Evolutionary conservation across 352 stramenopile species (phyloP), one percentile per base, ranked within the genome.

Genomic region (Saprolegnia parasitica): DNA sequence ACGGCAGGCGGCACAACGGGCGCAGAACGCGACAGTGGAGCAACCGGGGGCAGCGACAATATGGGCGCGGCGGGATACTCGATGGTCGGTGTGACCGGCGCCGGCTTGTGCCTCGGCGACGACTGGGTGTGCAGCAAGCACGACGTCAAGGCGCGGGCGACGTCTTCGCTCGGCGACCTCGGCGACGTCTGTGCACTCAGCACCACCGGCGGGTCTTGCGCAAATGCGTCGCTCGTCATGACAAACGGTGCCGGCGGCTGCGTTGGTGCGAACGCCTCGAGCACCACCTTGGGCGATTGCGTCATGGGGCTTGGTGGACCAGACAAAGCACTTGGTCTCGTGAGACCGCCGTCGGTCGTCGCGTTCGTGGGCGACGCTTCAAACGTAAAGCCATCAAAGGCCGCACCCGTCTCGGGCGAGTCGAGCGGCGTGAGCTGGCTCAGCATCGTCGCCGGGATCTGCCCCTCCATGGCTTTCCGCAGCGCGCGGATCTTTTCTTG

Each of bases 401-500:
- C 11, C 3, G 29, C 29, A 35, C 42, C 42, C 3, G 42, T n/a
- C 42, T 49, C 42, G 18, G 42, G 42, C 18, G 42, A 49, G 42
- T 10, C 42, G 42, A 49, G 29, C 29, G 29, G 29, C 29, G 29
- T 35, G 29, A 35, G 42, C 42, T 49, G 42, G 8, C 42, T 49
- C 3, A 49, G 42, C 11, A 49, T 49, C 42, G 11, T 15, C 13
- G 13, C 1, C 42, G 42, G 42, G 42, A 49, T 49, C 42, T 49
- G 42, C 3, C 42, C 42, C 58, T 67, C 58, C n/a, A 67, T 21
- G 10, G 58, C 58, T 10, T 26, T 20, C 5, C 58, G 58, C 5
- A 75, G 46, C 21, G 42, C 35, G 15, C 42, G 37, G 1, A 77
- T 64, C 21, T 77, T 74, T 20, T 67, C 74, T 49, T 77, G 80